Conservation (phyloP, 345 rosid species). For the Salix udensis region DNA sequence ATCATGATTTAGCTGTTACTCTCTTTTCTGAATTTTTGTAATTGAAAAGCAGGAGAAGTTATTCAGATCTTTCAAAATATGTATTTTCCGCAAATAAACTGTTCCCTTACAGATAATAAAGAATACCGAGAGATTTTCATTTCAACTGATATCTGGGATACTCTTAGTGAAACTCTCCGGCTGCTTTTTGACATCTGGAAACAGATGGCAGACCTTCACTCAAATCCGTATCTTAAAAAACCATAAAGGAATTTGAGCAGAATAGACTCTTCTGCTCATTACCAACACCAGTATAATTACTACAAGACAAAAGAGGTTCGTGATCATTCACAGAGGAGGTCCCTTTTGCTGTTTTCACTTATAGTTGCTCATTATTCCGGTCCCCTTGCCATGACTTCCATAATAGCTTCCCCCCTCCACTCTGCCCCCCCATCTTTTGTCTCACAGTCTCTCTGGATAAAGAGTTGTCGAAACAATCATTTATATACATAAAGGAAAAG, state of each 20-base stretch:
- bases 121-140: not conserved
- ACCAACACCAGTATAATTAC: constrained; percentile 19
- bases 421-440: not conserved
- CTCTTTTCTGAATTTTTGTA: no score
- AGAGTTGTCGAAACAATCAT: constrained; percentile 20
- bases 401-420: not conserved
- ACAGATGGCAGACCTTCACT: not conserved
- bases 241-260: constrained; percentile 12
- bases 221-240: not conserved
- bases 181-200: not conserved
- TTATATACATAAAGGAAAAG: constrained; percentile 23
- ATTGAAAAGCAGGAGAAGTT: no score
- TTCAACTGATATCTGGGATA: not conserved
- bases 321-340: constrained; percentile 12
- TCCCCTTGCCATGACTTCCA: constrained; percentile 18
- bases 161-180: not conserved
- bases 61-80: no score
- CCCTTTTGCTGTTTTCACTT: constrained; percentile 6
- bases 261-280: constrained; percentile 16
- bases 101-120: not conserved
- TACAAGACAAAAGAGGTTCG: constrained; percentile 8
- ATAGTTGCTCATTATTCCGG: constrained; percentile 23
- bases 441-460: constrained; percentile 3
- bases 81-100: not conserved
- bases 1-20: no score